These are phyloP conservation scores for Coniophora puteana DNA, from an alignment of 1,284 basidiomycete genomes.

Conservation along the genomic window DNA sequence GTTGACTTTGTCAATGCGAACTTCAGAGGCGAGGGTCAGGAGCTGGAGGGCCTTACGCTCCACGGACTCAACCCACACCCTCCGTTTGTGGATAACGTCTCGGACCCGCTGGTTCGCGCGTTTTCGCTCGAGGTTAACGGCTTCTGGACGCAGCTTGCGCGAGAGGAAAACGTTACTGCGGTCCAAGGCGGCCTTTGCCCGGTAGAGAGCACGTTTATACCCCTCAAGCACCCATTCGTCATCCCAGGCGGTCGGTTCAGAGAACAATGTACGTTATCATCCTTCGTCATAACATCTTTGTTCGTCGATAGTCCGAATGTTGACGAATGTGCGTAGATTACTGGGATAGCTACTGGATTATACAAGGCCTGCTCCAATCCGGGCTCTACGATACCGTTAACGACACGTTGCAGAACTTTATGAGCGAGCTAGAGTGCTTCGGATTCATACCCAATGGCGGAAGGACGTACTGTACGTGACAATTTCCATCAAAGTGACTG, in stretches of 20 bases:
- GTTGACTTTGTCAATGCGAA: slow-evolving; percentile 70
- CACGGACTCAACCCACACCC: slow-evolving; percentile 62
- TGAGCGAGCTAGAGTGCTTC: slow-evolving; percentile 79
- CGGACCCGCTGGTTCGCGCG: slow-evolving; percentile 66
- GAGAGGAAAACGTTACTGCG: slow-evolving; percentile 67
- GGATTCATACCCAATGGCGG: slow-evolving; percentile 96
- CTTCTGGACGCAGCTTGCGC: slow-evolving; percentile 79
- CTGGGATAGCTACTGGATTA: slow-evolving; percentile 87
- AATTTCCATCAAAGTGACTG: slow-evolving; percentile 4
- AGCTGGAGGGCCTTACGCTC: slow-evolving; percentile 66
- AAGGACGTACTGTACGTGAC: slow-evolving; percentile 66
- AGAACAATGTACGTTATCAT: slow-evolving; percentile 53
- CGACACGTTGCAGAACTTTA: slow-evolving; percentile 83
- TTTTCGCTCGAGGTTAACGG: slow-evolving; percentile 78
- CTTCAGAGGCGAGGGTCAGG: slow-evolving; percentile 83
- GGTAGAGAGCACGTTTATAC: slow-evolving; percentile 84
- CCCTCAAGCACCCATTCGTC: slow-evolving; percentile 87
- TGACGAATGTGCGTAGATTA: slow-evolving; percentile 45
- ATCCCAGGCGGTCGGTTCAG: slow-evolving; percentile 80
- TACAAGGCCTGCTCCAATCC: slow-evolving; percentile 79
- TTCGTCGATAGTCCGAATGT: slow-evolving; percentile 9
- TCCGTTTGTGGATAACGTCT: slow-evolving; percentile 68
- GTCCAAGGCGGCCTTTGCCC: slow-evolving; percentile 52
- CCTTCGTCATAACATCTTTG: not conserved
- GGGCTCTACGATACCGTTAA: slow-evolving; percentile 74